These are phyloP conservation scores for Arthrinium puccinioides DNA, from an alignment of 2,329 filamentous ascomycete species.

Conservation along the genomic window DNA sequence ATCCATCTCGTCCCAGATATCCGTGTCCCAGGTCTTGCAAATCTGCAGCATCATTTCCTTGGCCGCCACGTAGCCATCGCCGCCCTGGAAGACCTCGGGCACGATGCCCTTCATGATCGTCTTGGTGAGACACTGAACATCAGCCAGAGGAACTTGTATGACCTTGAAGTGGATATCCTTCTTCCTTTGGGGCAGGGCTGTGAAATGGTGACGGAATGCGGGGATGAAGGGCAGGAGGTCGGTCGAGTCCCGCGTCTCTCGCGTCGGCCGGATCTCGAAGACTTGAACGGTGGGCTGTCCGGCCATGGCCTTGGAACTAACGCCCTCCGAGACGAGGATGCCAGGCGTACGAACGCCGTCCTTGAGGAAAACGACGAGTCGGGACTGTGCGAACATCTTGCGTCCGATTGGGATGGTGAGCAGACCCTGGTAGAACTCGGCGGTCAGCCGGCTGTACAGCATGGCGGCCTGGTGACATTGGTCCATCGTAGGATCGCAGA, in stretches of 20 bases:
- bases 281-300: constrained; percentile 66
- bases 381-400: constrained; percentile 67
- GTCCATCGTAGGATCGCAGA: constrained; percentile 76
- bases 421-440: constrained; percentile 70
- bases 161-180: constrained; percentile 63
- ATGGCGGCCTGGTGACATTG: constrained; percentile 76
- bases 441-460: constrained; percentile 71
- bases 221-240: constrained; percentile 81
- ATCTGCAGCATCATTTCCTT: constrained; percentile 62
- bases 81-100: constrained; percentile 49
- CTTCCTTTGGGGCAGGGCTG: constrained; percentile 57
- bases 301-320: constrained; percentile 48
- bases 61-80: constrained; percentile 43
- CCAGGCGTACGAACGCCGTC: constrained; percentile 78
- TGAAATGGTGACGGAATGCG: constrained; percentile 60
- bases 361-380: constrained; percentile 77
- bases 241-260: constrained; percentile 66
- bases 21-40: constrained; percentile 65
- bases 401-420: constrained; percentile 76
- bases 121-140: constrained; percentile 79
- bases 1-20: constrained; percentile 78
- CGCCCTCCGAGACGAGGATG: constrained; percentile 70
- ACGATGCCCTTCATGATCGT: constrained; percentile 53
- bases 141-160: constrained; percentile 62
- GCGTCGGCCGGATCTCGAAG: constrained; percentile 65